Evolutionary conservation across 2,329 filamentous ascomycete genomes (phyloP), one percentile per base, ranked within the genome.

Genomic region (Claviceps sp.): DNA sequence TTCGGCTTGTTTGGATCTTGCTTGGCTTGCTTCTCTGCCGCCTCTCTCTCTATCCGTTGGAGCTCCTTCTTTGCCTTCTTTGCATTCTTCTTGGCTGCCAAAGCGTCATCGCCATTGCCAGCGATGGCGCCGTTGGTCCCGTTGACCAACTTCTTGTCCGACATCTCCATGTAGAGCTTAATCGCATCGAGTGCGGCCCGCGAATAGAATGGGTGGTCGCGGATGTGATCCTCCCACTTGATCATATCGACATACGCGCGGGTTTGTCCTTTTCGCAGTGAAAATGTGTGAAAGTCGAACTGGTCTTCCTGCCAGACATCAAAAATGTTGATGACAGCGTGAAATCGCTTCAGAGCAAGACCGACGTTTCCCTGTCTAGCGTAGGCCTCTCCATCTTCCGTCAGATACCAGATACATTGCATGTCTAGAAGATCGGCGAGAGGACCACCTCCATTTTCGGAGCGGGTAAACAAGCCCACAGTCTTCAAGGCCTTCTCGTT

Each of bases 211-310:
- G 93, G 93, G 65, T 98, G 93, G 60, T 95, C 86, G 51, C 89
- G 83, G 45, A 97, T 70, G 55, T 83, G 81, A 64, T 98, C 90
- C 65, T 97, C 91, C 94, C 93, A 98, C 59, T 86, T 81, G 46
- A 98, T 77, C 88, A 98, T 95, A 60, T 96, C 90, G 42, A 98
- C 75, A 64, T 98, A 98, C 1, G 93, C 87, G 52, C 91, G 78
- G 54, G 97, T 88, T 74, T 95, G 91, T 14, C 94, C 94, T 68
- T 97, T 98, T 20, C 93, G 78, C n/a, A 98, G 74, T 20, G 89
- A 96, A 69, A 98, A 98, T 65, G 82, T 88, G 74, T 98, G 94
- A 74, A 98, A 98, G 66, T 98, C 93, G 61, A 97, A 96, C 63
- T 98, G 93, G 61, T 98, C 93, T 66, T 98, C 94, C 64, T 95